phyloP scores from a whole-genome alignment of 352 stramenopile genomes.

The Globisporangium middletonii region DNA sequence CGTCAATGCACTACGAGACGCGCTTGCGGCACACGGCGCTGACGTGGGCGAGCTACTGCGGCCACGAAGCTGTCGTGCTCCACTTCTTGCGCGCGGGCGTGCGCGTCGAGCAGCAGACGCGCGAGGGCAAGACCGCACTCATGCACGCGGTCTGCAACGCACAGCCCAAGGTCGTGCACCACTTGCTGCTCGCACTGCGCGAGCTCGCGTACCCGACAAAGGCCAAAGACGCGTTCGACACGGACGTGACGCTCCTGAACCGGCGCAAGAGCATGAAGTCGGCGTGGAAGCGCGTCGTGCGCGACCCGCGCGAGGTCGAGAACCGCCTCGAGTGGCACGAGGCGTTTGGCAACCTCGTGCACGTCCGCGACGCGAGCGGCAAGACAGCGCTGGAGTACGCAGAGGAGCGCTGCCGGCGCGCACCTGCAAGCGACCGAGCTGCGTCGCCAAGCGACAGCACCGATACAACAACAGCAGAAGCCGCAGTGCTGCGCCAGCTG shows the following conservation, averaged over 20 bases:
- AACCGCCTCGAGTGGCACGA: conserved; percentile 51
- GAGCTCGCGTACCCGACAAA: conserved; percentile 28
- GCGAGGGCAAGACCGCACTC: conserved; percentile 59
- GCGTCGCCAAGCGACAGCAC: not conserved
- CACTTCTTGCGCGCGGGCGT: conserved; percentile 37
- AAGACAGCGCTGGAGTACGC: conserved; percentile 33
- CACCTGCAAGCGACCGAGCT: not conserved
- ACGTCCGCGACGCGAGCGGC: conserved; percentile 21
- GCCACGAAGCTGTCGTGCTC: conserved; percentile 55
- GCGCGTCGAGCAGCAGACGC: conserved; percentile 30
- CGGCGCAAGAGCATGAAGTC: conserved; percentile 15
- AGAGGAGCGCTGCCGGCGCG: conserved; percentile 2
- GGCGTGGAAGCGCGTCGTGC: conserved; percentile 8
- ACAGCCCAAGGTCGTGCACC: conserved; percentile 42
- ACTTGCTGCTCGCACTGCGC: conserved; percentile 42
- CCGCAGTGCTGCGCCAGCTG: conserved; percentile 30
- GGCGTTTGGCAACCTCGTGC: conserved; percentile 35
- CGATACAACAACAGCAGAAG: not conserved
- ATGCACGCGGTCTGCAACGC: conserved; percentile 60
- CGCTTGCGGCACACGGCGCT: conserved; percentile 59
- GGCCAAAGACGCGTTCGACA: conserved; percentile 16
- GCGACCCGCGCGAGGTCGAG: conserved; percentile 8
- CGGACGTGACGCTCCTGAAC: conserved; percentile 9
- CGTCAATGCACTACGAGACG: conserved; percentile 38
- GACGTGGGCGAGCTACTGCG: conserved; percentile 73